A percentile compares a stretch with the other conserved stretches of the same genome.
These are phyloP conservation scores for Phaeotremella fagi DNA, from an alignment of 768 basidiomycete genomes.

Conservation along the genomic window DNA sequence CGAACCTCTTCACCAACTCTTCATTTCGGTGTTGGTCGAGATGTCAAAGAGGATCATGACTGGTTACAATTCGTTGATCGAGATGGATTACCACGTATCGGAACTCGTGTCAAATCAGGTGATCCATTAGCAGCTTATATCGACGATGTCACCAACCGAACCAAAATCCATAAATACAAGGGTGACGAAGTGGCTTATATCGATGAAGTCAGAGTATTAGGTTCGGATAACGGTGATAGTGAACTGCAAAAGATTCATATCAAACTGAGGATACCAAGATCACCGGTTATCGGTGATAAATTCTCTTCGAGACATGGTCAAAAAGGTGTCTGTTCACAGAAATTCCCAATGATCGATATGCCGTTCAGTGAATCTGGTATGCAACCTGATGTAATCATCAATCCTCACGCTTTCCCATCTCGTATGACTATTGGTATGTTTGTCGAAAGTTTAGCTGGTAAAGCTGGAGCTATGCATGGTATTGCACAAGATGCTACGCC, in stretches of 20 bases:
- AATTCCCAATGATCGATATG: constrained; percentile 98
- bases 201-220: constrained; percentile 84
- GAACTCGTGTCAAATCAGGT: constrained; percentile 64
- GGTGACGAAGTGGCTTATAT: constrained; percentile 87
- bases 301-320: constrained; percentile 98
- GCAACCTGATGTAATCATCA: constrained; percentile 99
- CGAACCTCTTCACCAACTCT: constrained; percentile 59
- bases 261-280: constrained; percentile 84
- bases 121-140: constrained; percentile 80
- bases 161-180: constrained; percentile 88
- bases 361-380: constrained; percentile 98
- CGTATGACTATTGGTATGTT: constrained; percentile 99
- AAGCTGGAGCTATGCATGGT: constrained; percentile 97
- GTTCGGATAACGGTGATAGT: constrained; percentile 79
- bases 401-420: constrained; percentile 98
- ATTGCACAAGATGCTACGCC: constrained; percentile 97
- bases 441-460: constrained; percentile 99
- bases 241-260: constrained; percentile 90
- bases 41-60: constrained; percentile 56
- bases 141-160: constrained; percentile 76
- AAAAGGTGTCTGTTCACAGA: constrained; percentile 99
- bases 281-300: constrained; percentile 98
- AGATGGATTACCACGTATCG: constrained; percentile 82
- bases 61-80: constrained; percentile 59
- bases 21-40: constrained; percentile 80